phyloP scores from a whole-genome alignment of 495 filamentous ascomycete species.

The Barbatosphaeria neglecta region DNA sequence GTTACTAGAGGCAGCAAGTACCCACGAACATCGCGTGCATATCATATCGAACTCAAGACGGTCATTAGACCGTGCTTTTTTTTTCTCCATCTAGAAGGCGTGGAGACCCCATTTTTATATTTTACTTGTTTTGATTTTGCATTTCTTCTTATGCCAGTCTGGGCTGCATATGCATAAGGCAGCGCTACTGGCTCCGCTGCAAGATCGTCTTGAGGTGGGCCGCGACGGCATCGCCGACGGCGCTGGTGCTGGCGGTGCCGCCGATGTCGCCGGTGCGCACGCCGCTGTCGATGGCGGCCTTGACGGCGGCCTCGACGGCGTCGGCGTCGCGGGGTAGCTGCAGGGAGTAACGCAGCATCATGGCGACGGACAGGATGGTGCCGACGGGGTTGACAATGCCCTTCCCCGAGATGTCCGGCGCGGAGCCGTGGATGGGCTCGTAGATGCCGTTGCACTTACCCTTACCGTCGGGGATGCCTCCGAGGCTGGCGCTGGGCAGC shows the following conservation, averaged over 20 bases:
- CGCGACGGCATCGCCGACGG: slow-evolving; percentile 75
- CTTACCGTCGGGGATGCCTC: slow-evolving; percentile 73
- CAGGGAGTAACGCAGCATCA: slow-evolving; percentile 88
- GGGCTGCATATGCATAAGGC: no score
- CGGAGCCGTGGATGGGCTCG: slow-evolving; percentile 89
- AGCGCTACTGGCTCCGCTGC: slow-evolving; percentile 6
- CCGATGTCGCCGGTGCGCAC: slow-evolving; percentile 70
- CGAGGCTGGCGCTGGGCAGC: slow-evolving; percentile 79
- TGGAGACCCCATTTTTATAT: no score
- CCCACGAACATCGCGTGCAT: no score
- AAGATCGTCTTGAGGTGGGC: slow-evolving; percentile 51
- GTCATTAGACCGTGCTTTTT: no score
- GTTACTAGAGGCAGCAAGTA: no score
- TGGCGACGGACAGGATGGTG: slow-evolving; percentile 75
- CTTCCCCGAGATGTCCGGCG: slow-evolving; percentile 70
- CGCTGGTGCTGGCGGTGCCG: slow-evolving; percentile 56
- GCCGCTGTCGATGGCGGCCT: slow-evolving; percentile 61
- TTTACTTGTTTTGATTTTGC: no score
- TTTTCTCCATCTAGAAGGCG: no score
- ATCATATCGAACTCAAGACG: no score
- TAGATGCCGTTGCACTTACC: slow-evolving; percentile 76
- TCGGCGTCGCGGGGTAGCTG: slow-evolving; percentile 60
- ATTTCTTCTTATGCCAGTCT: no score
- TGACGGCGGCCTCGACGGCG: slow-evolving; percentile 70
- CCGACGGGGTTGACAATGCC: slow-evolving; percentile 81